phyloP scores from a whole-genome alignment of 2,329 filamentous ascomycete genomes.

The Apiospora aurea region DNA sequence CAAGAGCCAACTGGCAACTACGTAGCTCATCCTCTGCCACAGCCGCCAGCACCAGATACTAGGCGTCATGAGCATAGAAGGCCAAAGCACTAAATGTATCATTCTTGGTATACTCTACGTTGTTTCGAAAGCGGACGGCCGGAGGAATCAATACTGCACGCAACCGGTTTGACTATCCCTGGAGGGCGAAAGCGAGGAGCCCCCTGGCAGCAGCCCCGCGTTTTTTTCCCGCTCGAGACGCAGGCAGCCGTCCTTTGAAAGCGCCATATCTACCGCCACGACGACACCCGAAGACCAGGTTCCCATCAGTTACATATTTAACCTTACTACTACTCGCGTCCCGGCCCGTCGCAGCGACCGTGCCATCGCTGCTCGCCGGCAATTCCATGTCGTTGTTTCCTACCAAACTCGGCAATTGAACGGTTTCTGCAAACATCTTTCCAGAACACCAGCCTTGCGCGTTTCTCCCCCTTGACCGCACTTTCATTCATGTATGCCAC shows the following conservation, averaged over 20 bases:
- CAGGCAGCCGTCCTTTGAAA: slow-evolving; percentile 5
- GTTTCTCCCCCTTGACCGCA: neutral
- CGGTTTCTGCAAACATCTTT: neutral
- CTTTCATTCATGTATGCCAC: neutral
- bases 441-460: neutral
- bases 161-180: neutral
- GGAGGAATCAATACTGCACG: neutral
- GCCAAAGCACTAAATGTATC: neutral
- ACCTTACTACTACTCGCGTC: slow-evolving; percentile 11
- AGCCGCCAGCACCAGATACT: neutral
- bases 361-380: slow-evolving; percentile 10
- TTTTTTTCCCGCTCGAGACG: slow-evolving; percentile 5
- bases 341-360: slow-evolving; percentile 13
- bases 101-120: neutral
- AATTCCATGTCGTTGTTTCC: neutral
- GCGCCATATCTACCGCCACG: slow-evolving; percentile 9
- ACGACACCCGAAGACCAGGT: slow-evolving; percentile 19
- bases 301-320: neutral
- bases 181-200: neutral
- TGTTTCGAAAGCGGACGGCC: neutral
- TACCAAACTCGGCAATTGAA: slow-evolving; percentile 11
- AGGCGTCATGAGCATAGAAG: neutral
- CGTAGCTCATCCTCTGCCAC: neutral
- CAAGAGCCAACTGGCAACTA: slow-evolving; percentile 1
- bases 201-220: slow-evolving; percentile 10